Evolutionary conservation across 2,329 filamentous ascomycete genomes (phyloP), one percentile per base, ranked within the genome.

Genomic region (Alternaria sp.): DNA sequence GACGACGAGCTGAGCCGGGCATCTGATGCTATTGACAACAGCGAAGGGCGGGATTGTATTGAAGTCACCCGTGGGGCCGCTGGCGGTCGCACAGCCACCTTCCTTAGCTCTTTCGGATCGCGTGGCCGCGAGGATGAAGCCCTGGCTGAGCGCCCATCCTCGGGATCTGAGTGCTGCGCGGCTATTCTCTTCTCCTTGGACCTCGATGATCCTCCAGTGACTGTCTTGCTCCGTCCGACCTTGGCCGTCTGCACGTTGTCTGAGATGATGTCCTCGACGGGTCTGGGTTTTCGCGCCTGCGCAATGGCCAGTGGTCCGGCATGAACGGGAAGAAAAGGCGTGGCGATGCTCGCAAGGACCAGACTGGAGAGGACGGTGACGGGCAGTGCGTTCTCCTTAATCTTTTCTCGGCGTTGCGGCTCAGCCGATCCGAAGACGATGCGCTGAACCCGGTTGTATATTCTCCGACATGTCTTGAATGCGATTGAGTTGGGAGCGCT

Each of bases 361-460:
- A 95, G 87, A 77, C 91, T 93, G 36, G 90, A 89, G 33, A 95
- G 85, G 2, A 95, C 88, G 6, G 90, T 91, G 54, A 94, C 90
- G 7, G 91, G 91, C 37, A 94, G 78, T 5, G 90, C 84, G 75
- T 95, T 95, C 77, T 94, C 91, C 73, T 88, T 89, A 75, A 95
- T 93, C 79, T 89, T 90, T 69, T 92, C 90, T 65, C 87, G 83
- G 57, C 88, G 85, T 60, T 83, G 83, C 26, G 85, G 83, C 71
- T 94, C 91, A 33, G 88, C 84, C 24, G 90, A 83, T 21, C 91
- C 91, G 76, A 95, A 95, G 26, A 95, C 91, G 68, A 95, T 92
- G 77, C 92, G 88, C 78, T 95, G 91, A 37, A 95, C 90, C 78
- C 92, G 92, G 79, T 95, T 95, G 81, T 93, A 94, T 67, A 95